Conservation (phyloP, 1,139 yeast species). For the Candida sp. region DNA sequence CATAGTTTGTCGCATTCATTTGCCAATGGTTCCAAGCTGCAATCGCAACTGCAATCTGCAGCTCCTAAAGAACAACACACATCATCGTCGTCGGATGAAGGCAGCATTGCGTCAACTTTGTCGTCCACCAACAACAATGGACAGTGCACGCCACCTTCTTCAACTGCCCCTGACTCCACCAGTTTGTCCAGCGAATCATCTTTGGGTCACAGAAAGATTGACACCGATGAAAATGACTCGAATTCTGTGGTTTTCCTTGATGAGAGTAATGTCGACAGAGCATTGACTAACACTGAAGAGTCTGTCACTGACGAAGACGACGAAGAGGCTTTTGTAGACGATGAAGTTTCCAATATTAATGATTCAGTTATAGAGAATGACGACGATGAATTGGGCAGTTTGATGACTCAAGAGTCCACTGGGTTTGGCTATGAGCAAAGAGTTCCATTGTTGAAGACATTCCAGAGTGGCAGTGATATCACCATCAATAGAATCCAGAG, state of each 20-base stretch:
- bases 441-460: conserved; percentile 29
- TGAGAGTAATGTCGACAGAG: conserved; percentile 4
- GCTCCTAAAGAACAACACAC: background rate
- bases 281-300: background rate
- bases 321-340: background rate
- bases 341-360: background rate
- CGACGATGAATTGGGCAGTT: conserved; percentile 16
- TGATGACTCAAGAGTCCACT: conserved; percentile 23
- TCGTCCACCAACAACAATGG: background rate
- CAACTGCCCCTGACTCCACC: conserved; percentile 10
- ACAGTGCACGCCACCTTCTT: conserved; percentile 8
- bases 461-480: conserved; percentile 23
- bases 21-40: conserved; percentile 1
- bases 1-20: conserved; percentile 13
- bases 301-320: conserved; percentile 1
- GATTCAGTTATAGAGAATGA: conserved; percentile 7
- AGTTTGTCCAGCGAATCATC: conserved; percentile 6
- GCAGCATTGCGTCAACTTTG: conserved; percentile 4
- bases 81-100: conserved; percentile 6
- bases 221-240: background rate
- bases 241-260: conserved; percentile 6
- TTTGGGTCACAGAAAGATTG: background rate
- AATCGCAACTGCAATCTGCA: background rate
- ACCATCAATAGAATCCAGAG: conserved; percentile 5
- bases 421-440: conserved; percentile 27